These are phyloP conservation scores for Vigna mungo DNA, from an alignment of 306 rosid genomes.

Conservation along the genomic window DNA sequence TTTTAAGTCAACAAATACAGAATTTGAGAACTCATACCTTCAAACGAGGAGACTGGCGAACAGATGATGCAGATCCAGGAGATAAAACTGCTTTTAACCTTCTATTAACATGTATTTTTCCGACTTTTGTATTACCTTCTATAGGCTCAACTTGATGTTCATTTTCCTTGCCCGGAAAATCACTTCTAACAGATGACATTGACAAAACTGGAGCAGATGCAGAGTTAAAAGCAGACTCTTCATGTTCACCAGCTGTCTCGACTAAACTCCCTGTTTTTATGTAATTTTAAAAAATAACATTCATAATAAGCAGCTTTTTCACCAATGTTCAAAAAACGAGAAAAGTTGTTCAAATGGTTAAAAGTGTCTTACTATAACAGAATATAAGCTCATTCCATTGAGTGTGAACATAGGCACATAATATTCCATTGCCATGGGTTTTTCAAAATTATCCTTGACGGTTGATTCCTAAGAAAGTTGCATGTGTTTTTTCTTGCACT, in stretches of 20 bases:
- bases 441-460: neutral
- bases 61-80: conserved; percentile 63
- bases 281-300: conserved; percentile 34
- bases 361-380: neutral
- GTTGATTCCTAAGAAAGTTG: neutral
- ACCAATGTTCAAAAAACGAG: conserved; percentile 34
- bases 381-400: neutral
- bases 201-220: conserved; percentile 75
- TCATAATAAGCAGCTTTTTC: conserved; percentile 16
- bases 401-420: too few species aligned
- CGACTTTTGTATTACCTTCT: conserved; percentile 46
- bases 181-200: conserved; percentile 61
- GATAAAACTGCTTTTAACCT: conserved; percentile 49
- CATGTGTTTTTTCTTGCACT: neutral
- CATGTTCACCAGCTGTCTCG: conserved; percentile 46
- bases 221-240: conserved; percentile 65
- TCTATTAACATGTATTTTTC: conserved; percentile 54
- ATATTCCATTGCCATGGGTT: neutral
- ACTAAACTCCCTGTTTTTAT: conserved; percentile 56
- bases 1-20: conserved; percentile 28
- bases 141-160: conserved; percentile 51
- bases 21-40: conserved; percentile 53
- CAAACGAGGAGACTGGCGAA: conserved; percentile 73
- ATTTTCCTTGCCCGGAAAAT: conserved; percentile 53
- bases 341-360: neutral